Base-by-base conservation (phyloP, 2,329 filamentous ascomycete genomes). In the Septoria linicola region DNA sequence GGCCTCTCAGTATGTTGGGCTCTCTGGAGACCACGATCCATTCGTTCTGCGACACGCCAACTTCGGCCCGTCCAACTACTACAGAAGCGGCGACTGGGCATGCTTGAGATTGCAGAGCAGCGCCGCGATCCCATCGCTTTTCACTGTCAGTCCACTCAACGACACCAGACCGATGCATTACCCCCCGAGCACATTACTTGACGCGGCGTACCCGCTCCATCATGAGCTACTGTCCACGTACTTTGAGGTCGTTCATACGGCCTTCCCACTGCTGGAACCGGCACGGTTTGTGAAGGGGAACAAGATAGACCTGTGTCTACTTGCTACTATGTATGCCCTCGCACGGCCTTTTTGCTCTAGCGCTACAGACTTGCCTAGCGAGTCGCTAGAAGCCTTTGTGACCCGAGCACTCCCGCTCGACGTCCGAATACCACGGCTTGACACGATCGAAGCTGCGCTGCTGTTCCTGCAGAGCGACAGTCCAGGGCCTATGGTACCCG, bases 191-290 rank as follows among this genome's bases (percentile, higher is more conserved):
- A 43, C 45, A 20, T 17, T 61, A 25, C 53, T 61, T 11, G 57
- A 58, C 32, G 51, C 44, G 8, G 59, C 54, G 16, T 59, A 59
- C 40, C 59, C 59, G 11, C 42, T 57, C 3, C 56, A 61, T 23
- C 59, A 61, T 39, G 54, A 59, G 16, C 43, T 61, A 4, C 25
- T 61, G n/a, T 49, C 59, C 13, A 50, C 56, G 3, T 61, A 61
- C 45, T 61, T 61, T 20, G 59, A 61, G 19, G 52, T 59, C 41
- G 51, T 61, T 8, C 59, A 61, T 23, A 53, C 59, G 10, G 55
- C 57, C 2, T 61, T 54, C 27, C 59, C 59, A 5, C 37, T 61
- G 21, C 52, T 61, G 27, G 57, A 61, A 16, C 59, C 59, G 4
- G 47, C 37, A 8, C 52, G 59, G 2, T 59, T 61, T 41, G 49